These are phyloP conservation scores for Aspergillus sp. DNA, from an alignment of 2,329 filamentous ascomycete species.

Conservation along the genomic window DNA sequence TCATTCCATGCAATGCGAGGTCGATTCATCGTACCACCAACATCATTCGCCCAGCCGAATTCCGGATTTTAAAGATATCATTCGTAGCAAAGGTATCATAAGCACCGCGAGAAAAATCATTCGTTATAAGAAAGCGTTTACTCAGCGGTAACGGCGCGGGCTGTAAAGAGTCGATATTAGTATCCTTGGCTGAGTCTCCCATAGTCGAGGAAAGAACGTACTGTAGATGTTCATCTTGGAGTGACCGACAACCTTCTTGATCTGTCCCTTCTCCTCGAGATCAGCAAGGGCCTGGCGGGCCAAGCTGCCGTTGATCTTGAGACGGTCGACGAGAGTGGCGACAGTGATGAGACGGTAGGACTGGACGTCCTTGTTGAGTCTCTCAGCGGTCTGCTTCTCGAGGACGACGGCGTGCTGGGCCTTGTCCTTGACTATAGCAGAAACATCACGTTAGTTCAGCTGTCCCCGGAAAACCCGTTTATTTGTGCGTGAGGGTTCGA, in stretches of 20 bases:
- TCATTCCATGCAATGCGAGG: constrained; percentile 31
- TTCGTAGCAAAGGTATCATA: constrained; percentile 38
- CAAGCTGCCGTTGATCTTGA: constrained; percentile 99
- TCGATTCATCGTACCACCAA: constrained; percentile 30
- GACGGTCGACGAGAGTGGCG: constrained; percentile 95
- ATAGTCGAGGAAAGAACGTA: constrained; percentile 47
- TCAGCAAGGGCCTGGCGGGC: constrained; percentile 86
- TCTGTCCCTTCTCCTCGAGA: constrained; percentile 96
- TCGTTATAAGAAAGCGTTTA: constrained; percentile 36
- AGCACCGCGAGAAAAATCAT: constrained; percentile 37
- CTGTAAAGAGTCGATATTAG: constrained; percentile 22
- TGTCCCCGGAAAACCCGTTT: not conserved
- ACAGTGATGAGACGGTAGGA: constrained; percentile 99
- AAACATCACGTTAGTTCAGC: constrained; percentile 10
- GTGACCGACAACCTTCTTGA: constrained; percentile 96
- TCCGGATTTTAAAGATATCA: constrained; percentile 39
- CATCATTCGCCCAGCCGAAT: constrained; percentile 40
- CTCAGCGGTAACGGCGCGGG: constrained; percentile 47
- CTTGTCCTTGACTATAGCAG: constrained; percentile 93
- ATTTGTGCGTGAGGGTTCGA: not conserved
- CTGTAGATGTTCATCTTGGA: constrained; percentile 99
- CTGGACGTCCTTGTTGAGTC: constrained; percentile 99
- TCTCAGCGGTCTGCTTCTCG: constrained; percentile 96
- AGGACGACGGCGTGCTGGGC: constrained; percentile 97
- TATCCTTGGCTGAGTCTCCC: not conserved